Base-by-base conservation (phyloP, 345 rosid genomes). In the Eutrema japonicum region DNA sequence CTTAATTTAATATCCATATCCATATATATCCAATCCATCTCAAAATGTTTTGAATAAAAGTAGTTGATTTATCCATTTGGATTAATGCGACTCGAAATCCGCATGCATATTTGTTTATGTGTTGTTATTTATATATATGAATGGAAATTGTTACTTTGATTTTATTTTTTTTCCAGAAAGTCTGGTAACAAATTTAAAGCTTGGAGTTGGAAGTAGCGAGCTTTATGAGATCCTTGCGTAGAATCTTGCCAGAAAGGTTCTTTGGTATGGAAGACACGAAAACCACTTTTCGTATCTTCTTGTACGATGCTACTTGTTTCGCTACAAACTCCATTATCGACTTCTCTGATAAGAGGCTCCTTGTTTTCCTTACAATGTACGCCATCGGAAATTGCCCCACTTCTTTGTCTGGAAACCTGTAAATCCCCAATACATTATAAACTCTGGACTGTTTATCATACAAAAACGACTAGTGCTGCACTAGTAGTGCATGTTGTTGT, bases 311-410 rank as follows among this genome's bases (percentile, higher is more conserved):
- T 38, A 89, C 97, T 91, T 86, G 90, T 77, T 57, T 79, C 0
- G 86, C 85, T 2, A 91, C 77, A 69, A 90, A 93, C 52, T 87
- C 90, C 89, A 87, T 83, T 22, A 91, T 73, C 6, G 40, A 75
- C 10, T n/a, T 76, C 71, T 78, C 93, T 0, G 88, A 79, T 46
- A 89, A 46, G 13, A 51, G 14, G 61, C 88, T 80, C 68, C 84
- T 91, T 4, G 80, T 7, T 78, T 84, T 85, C 73, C 92, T 82
- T 38, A 88, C 96, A 7, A 93, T 84, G 16, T 84, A 93, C 1
- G 92, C 94, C 89, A 91, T 86, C 4, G 98, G 98, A 70, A 53
- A 80, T 66, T 93, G 94, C n/a, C 98, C 98, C 3, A 78, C 97
- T 57, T 85, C 91, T 73, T 73, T 80, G 70, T 93, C 91, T 0